Percentiles rank a stretch among this genome's conserved stretches.
phyloP scores from a whole-genome alignment of 148 eudicot genomes.

The Camellia sinensis region DNA sequence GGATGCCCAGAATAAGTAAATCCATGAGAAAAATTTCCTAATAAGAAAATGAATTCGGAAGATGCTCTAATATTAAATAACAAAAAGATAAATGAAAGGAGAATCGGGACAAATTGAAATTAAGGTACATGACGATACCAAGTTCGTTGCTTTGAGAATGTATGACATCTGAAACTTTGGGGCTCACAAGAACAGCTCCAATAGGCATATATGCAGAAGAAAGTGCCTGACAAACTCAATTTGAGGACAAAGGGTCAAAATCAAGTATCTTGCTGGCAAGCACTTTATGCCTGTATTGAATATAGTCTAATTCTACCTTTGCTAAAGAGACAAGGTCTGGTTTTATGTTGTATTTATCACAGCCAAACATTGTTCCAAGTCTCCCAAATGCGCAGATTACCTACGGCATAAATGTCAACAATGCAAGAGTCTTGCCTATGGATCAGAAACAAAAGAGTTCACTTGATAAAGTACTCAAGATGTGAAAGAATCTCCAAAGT shows the following conservation, averaged over 20 bases:
- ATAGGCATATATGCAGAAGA: conserved; percentile 97
- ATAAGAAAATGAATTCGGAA: neutral
- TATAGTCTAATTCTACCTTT: conserved; percentile 47
- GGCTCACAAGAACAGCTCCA: conserved; percentile 93
- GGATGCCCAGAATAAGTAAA: conserved; percentile 98
- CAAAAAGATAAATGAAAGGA: neutral
- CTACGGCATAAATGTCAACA: conserved; percentile 25
- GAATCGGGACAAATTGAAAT: neutral
- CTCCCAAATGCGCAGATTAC: conserved; percentile 97
- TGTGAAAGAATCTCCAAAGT: neutral
- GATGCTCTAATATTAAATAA: neutral
- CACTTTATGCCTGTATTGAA: conserved; percentile 6
- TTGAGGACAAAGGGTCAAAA: neutral
- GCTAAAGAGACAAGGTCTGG: conserved; percentile 95
- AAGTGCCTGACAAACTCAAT: conserved; percentile 57
- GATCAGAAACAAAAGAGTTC: neutral
- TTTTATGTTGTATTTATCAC: conserved; percentile 84
- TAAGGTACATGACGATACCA: conserved; percentile 42
- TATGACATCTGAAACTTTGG: conserved; percentile 79
- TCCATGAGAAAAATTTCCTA: conserved; percentile 89
- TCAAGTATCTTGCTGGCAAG: conserved; percentile 2
- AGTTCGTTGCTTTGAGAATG: conserved; percentile 86
- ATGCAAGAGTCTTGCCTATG: neutral
- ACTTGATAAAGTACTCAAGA: neutral
- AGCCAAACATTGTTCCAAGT: conserved; percentile 94